Evolutionary conservation across 495 filamentous ascomycete species (phyloP), one percentile per base, ranked within the genome.

Genomic region (Podospora fimiseda): DNA sequence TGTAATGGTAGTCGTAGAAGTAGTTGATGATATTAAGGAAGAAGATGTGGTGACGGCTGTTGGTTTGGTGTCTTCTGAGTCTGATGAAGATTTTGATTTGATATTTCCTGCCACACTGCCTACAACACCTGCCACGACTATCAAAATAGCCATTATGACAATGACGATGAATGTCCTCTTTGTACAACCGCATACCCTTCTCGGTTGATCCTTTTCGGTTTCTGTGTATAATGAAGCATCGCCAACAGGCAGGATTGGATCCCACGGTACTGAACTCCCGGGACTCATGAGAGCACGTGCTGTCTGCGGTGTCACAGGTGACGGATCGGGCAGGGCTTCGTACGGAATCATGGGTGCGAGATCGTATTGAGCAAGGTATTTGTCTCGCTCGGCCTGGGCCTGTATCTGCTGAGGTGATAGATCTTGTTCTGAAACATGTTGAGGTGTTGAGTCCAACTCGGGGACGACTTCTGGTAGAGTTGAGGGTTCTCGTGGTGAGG

Each of bases 301-400:
- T 33, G 37, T 39, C 46, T 44, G 15, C 47, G 23, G 24, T 19
- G n/a, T 15, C 14, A 9, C 2, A 23, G 44, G 15, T 48, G 24
- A 33, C 9, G 33, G 18, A n/a, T 3, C 20, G 1, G 36, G 22
- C 40, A 42, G 21, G 9, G 19, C 16, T 5, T 62, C 54, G 18
- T 56, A 30, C 0, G 57, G 47, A 7, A 60, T 40, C 27, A 65
- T 68, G 3, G 62, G 62, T 9, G 62, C 39, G 1, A 23, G 48
- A 51, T 68, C 65, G 46, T 44, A 68, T 14, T 49, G 15, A 4
- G 48, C 62, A 1, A 52, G 59, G 30, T 61, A 61, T 43, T 68
- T 68, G 41, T 68, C 58, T 13, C 38, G 19, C 19, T 44, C 52
- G 9, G 27, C 27, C 27, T 33, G 27, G 27, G 48, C 9, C n/a